phyloP scores from a whole-genome alignment of 352 stramenopile genomes.

The Pythium rhizo-oryzae region DNA sequence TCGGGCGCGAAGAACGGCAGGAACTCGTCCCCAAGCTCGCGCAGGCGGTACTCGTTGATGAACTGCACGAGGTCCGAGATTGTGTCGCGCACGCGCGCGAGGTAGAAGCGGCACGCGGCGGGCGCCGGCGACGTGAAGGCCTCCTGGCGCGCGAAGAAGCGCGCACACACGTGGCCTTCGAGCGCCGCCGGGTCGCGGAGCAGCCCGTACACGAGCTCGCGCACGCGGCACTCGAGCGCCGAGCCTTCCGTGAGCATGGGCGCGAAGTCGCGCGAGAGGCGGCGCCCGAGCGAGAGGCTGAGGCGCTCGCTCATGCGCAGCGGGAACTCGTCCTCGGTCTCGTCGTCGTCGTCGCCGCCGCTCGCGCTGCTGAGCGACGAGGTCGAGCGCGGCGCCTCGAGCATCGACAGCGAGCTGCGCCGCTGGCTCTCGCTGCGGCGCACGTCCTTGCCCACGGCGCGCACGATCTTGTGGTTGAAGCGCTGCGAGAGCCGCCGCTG shows the following conservation, averaged over 20 bases:
- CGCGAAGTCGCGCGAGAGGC: constrained; percentile 26
- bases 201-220: constrained; percentile 27
- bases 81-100: constrained; percentile 38
- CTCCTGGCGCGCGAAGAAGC: constrained; percentile 30
- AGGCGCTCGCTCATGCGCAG: constrained; percentile 24
- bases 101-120: constrained; percentile 27
- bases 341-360: constrained; percentile 1
- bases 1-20: not conserved
- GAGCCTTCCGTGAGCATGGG: constrained; percentile 31
- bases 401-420: constrained; percentile 19
- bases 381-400: constrained; percentile 6
- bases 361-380: not conserved
- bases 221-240: constrained; percentile 26
- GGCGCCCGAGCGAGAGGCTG: constrained; percentile 20
- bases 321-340: constrained; percentile 9
- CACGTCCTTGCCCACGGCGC: constrained; percentile 26
- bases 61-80: constrained; percentile 40
- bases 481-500: constrained; percentile 27
- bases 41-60: constrained; percentile 35
- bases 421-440: constrained; percentile 24
- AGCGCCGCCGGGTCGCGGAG: constrained; percentile 27
- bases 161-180: constrained; percentile 33
- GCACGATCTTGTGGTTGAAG: constrained; percentile 31
- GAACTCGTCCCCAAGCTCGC: constrained; percentile 19
- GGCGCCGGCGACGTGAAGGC: constrained; percentile 15